Evolutionary conservation across 768 basidiomycete genomes (phyloP).

Genomic region (Tulasnella calospora): DNA sequence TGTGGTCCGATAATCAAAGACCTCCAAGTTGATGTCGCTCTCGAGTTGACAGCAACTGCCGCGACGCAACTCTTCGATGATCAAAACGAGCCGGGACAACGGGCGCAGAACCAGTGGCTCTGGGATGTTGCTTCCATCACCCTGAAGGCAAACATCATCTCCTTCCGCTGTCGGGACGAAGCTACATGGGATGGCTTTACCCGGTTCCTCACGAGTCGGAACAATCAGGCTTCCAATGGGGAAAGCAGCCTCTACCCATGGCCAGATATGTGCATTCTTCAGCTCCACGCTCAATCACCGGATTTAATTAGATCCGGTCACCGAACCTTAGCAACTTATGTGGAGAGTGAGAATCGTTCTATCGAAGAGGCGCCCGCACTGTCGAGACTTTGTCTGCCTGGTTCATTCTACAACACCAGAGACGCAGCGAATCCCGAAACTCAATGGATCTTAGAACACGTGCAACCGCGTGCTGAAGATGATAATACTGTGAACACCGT

Average conservation of each 20-base stretch:
- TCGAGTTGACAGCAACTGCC: not conserved
- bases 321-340: not conserved
- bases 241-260: not conserved
- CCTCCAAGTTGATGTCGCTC: not conserved
- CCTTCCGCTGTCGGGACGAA: not conserved
- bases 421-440: too few relatives aligned
- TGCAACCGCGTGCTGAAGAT: too few relatives aligned
- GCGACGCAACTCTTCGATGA: not conserved
- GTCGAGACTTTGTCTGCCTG: not conserved
- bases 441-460: too few relatives aligned
- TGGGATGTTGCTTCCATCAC: not conserved
- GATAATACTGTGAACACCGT: too few relatives aligned
- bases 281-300: not conserved
- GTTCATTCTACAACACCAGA: not conserved
- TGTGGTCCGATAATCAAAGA: not conserved
- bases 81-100: not conserved
- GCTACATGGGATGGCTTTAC: not conserved
- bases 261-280: not conserved
- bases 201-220: not conserved
- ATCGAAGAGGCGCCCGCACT: not conserved
- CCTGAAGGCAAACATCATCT: not conserved
- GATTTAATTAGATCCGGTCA: not conserved
- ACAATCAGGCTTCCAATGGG: not conserved
- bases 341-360: not conserved
- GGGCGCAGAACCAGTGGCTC: not conserved